These are phyloP conservation scores for Chrysanthemum makinoi DNA, from an alignment of 129 eudicot genomes.

Conservation along the genomic window DNA sequence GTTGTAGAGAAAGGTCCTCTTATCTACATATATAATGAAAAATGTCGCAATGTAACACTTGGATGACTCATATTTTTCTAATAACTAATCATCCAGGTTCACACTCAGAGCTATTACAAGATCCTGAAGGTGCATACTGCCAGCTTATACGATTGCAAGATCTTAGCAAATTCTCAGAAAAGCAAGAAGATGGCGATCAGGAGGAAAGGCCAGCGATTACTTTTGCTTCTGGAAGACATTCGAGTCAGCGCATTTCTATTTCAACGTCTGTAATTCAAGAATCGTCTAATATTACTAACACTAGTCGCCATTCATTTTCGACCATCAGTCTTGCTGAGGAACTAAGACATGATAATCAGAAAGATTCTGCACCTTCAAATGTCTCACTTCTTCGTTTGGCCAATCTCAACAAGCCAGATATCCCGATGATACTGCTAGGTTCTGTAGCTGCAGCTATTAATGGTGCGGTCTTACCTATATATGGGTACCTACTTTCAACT, in stretches of 20 bases:
- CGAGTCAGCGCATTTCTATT: conserved; percentile 24
- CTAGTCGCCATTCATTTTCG: background rate
- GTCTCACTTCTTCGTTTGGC: conserved; percentile 31
- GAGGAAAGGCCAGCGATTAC: conserved; percentile 23
- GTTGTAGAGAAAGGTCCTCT: conserved; percentile 47
- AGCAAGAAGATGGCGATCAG: conserved; percentile 25
- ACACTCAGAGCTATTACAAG: conserved; percentile 61
- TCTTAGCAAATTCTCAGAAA: conserved; percentile 32
- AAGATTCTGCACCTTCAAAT: background rate
- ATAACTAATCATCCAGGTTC: conserved; percentile 38
- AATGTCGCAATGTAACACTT: no score
- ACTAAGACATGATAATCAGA: background rate
- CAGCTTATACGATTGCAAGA: conserved; percentile 74
- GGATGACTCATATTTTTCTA: no score
- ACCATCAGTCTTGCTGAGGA: background rate
- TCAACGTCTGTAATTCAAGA: conserved; percentile 31
- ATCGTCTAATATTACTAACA: conserved; percentile 41
- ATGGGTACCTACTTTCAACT: conserved; percentile 55
- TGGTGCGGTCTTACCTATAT: conserved; percentile 68
- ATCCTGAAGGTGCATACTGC: conserved; percentile 78
- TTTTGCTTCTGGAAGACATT: background rate
- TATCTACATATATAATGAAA: background rate
- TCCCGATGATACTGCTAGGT: conserved; percentile 51
- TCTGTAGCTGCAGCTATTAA: conserved; percentile 53
- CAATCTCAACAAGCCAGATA: conserved; percentile 73